Conservation (phyloP, 2,329 filamentous ascomycete genomes). For the Furcasterigmium sp. region DNA sequence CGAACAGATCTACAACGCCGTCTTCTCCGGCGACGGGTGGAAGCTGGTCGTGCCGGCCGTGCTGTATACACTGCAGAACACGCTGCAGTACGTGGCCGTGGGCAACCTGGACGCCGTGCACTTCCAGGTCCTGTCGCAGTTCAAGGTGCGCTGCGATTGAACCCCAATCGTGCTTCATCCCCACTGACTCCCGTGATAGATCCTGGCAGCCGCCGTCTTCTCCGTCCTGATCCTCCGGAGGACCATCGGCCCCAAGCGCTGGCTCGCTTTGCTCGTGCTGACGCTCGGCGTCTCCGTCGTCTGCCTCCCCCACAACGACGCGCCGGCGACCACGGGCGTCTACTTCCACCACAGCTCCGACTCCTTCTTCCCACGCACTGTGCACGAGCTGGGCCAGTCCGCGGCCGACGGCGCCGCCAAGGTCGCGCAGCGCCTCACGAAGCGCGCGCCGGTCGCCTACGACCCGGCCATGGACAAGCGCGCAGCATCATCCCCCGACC, state of each 20-base stretch:
- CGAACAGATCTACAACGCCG: conserved; percentile 69
- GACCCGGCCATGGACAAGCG: conserved; percentile 50
- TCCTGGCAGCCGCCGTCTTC: conserved; percentile 84
- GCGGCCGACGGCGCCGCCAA: conserved; percentile 38
- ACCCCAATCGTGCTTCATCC: neutral
- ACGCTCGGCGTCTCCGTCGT: conserved; percentile 81
- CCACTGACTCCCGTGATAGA: conserved; percentile 36
- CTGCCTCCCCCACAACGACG: conserved; percentile 62
- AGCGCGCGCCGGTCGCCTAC: conserved; percentile 33
- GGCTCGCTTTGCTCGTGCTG: conserved; percentile 74
- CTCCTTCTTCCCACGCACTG: conserved; percentile 71
- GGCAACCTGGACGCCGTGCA: conserved; percentile 88
- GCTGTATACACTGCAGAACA: conserved; percentile 88
- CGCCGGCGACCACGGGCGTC: conserved; percentile 36
- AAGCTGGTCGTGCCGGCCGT: conserved; percentile 85
- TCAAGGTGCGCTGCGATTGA: conserved; percentile 71
- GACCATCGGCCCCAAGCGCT: conserved; percentile 66
- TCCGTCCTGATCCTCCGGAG: conserved; percentile 73
- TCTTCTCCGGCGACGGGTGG: conserved; percentile 91
- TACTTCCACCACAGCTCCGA: conserved; percentile 59
- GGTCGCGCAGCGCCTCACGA: conserved; percentile 45
- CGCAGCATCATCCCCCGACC: conserved; percentile 88
- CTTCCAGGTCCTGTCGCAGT: conserved; percentile 88
- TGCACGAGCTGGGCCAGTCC: conserved; percentile 67
- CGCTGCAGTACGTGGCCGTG: conserved; percentile 87